These are phyloP conservation scores for Spizellomyces sp. DNA, from an alignment of 192 early-diverging fungal genomes.

Conservation along the genomic window DNA sequence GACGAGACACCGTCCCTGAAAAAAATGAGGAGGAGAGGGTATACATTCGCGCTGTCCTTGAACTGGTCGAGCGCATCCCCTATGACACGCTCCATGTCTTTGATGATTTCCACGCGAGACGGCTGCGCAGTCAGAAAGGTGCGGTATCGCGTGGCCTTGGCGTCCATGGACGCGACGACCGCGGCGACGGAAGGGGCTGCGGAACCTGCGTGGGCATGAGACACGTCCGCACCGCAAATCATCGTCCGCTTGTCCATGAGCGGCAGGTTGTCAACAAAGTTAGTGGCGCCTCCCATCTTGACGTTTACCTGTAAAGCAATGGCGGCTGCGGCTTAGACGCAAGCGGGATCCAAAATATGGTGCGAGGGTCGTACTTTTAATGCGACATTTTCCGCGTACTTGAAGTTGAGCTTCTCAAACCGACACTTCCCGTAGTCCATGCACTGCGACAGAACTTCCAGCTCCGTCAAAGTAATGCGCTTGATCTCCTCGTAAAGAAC, in stretches of 20 bases:
- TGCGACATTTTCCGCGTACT: conserved; percentile 82
- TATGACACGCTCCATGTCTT: conserved; percentile 40
- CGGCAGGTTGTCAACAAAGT: conserved; percentile 30
- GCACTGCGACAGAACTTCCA: conserved; percentile 85
- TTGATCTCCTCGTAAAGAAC: conserved; percentile 82
- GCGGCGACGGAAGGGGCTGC: conserved; percentile 51
- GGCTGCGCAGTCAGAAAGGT: conserved; percentile 45
- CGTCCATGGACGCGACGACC: conserved; percentile 46
- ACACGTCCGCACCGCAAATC: conserved; percentile 85
- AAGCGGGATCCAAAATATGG: too few species aligned
- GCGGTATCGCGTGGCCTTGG: conserved; percentile 34
- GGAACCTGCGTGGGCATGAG: conserved; percentile 75
- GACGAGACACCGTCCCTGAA: conserved; percentile 70
- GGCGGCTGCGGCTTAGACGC: too few species aligned
- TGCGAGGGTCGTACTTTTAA: conserved; percentile 67
- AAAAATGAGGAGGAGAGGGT: conserved; percentile 54
- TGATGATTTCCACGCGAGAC: conserved; percentile 50
- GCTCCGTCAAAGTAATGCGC: conserved; percentile 73
- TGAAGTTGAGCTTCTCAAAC: conserved; percentile 38
- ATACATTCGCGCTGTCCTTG: conserved; percentile 38
- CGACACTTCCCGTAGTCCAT: conserved; percentile 40
- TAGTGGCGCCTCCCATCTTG: conserved; percentile 65
- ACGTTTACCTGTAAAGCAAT: conserved; percentile 55
- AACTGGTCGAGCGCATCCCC: conserved; percentile 37
- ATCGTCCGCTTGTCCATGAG: conserved; percentile 56